Conservation (phyloP, 805 yeast genomes). For the Candida berthetii region DNA sequence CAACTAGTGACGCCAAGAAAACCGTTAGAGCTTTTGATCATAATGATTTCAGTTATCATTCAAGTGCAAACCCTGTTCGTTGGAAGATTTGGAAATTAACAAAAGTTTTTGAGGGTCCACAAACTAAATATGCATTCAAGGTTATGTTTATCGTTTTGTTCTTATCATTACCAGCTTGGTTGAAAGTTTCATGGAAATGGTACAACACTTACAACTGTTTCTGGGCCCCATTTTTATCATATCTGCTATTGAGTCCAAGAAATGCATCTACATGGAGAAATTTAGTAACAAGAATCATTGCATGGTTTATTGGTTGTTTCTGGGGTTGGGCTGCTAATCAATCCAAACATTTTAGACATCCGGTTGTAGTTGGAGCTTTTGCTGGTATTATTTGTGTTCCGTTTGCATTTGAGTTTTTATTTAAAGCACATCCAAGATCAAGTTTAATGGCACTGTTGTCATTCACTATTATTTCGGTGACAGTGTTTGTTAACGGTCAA, state of each 20-base stretch:
- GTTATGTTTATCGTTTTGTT: constrained; percentile 29
- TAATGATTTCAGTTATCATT: constrained; percentile 33
- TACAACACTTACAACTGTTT: constrained; percentile 34
- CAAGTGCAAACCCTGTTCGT: constrained; percentile 27
- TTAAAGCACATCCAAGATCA: constrained; percentile 34
- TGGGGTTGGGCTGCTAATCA: constrained; percentile 43
- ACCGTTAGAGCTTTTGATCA: constrained; percentile 33
- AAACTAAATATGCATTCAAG: constrained; percentile 38
- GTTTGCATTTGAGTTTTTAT: constrained; percentile 26
- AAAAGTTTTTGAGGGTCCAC: constrained; percentile 26
- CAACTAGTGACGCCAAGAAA: constrained; percentile 1
- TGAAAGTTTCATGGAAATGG: constrained; percentile 33
- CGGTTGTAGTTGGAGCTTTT: constrained; percentile 34
- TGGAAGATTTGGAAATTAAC: constrained; percentile 32
- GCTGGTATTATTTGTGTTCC: constrained; percentile 28
- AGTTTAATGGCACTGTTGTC: constrained; percentile 32
- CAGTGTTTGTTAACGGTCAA: constrained; percentile 12
- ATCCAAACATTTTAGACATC: constrained; percentile 28
- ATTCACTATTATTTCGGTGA: constrained; percentile 33
- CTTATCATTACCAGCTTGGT: constrained; percentile 37
- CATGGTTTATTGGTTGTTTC: constrained; percentile 34
- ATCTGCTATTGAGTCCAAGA: constrained; percentile 33
- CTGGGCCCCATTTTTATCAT: constrained; percentile 33
- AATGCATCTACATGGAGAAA: constrained; percentile 30
- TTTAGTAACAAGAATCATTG: constrained; percentile 23